phyloP scores from a whole-genome alignment of 352 stramenopile genomes.

The Globisporangium polare region DNA sequence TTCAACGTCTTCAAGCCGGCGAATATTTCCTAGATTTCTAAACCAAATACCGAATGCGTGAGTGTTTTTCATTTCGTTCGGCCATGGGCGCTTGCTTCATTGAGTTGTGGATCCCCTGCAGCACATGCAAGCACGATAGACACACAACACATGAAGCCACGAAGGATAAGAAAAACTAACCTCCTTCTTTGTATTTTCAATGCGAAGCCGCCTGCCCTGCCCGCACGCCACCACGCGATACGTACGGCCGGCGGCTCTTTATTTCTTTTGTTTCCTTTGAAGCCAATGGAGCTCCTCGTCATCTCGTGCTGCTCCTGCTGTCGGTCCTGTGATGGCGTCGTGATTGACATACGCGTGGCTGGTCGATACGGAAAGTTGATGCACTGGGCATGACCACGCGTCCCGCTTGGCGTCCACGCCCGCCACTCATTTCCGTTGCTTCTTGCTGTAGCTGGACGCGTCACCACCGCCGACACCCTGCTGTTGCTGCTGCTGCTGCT shows the following conservation, averaged over 20 bases:
- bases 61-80: neutral
- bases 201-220: neutral
- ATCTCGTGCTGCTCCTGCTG: neutral
- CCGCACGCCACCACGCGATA: neutral
- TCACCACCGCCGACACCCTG: conserved; percentile 17
- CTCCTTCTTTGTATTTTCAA: conserved; percentile 5
- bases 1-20: conserved; percentile 98
- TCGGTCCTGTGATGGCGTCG: neutral
- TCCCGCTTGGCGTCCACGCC: neutral
- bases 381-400: neutral
- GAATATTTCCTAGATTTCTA: conserved; percentile 82
- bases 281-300: neutral
- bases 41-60: neutral
- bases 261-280: conserved; percentile 8
- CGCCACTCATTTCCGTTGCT: conserved; percentile 44
- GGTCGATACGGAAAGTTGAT: conserved; percentile 6
- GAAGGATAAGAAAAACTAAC: neutral
- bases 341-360: neutral
- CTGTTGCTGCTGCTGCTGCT: conserved; percentile 12
- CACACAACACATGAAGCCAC: neutral
- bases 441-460: conserved; percentile 39
- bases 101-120: neutral
- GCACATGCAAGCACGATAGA: neutral
- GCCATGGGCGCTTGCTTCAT: no score
- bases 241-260: neutral